Base-by-base conservation (phyloP, 352 stramenopile genomes). In the Pythium volutum region DNA sequence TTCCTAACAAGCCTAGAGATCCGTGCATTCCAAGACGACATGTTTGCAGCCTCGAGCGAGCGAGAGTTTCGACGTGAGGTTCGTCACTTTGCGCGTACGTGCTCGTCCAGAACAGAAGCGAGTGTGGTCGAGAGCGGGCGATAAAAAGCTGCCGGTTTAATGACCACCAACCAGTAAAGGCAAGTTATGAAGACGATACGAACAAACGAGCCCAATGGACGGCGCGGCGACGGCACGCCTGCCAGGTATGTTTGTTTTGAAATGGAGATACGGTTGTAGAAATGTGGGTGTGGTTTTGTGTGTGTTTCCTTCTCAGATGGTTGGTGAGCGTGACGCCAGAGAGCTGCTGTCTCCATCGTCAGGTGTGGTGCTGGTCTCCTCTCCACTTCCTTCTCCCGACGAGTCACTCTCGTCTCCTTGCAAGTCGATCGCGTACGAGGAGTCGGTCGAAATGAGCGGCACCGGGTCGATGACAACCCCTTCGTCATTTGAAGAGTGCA, bases 81-180 rank as follows among this genome's bases (percentile, higher is more conserved):
- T 22, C 83, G 85, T 23, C 84, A 94, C 60, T 95, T 95, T 48
- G 81, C 78, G 36, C 89, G 89, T 55, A 69, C 88, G n/a, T 95
- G 86, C 47, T 77, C 73, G 59, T 90, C 83, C 55, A 75, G 84
- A 33, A 90, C 88, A n/a, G 76, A 82, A 23, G 56, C 64, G 2
- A 69, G 34, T 33, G 18, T 76, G 72, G 51, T 70, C 76, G 26
- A 79, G 70, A 55, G 55, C 66, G 48, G 46, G 55, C 29, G 67
- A 75, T 61, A 43, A 53, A 25, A n/a, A 36, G 16, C 22, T 48
- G 6, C 16, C 15, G 18, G 20, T 23, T 14, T 26, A 3, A 25
- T 15, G 27, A 20, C 31, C 31, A 36, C 31, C 31, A 36, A 49
- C 4, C 16, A 15, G 16, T 33, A 47, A 20, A 47, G n/a, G 49